A percentile compares a stretch with the other conserved stretches of the same genome.
phyloP scores from a whole-genome alignment of 768 basidiomycete species.

The Amyloporia xantha region DNA sequence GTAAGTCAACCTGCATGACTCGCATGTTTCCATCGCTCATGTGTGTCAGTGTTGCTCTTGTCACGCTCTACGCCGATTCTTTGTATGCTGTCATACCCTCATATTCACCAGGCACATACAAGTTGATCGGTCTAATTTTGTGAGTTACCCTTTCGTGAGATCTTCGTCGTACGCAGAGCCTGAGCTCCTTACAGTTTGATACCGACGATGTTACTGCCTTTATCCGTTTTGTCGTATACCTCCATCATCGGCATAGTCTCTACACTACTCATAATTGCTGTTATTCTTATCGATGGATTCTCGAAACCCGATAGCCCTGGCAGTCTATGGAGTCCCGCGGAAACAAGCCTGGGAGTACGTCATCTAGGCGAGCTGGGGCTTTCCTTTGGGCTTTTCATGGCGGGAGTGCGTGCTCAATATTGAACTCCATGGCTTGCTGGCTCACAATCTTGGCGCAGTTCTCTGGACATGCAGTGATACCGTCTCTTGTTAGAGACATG shows the following conservation, averaged over 20 bases:
- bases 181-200: slow-evolving; percentile 48
- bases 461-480: slow-evolving; percentile 88
- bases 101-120: slow-evolving; percentile 66
- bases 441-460: slow-evolving; percentile 41
- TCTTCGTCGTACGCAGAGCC: too few species aligned
- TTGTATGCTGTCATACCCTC: slow-evolving; percentile 65
- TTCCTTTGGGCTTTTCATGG: slow-evolving; percentile 87
- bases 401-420: slow-evolving; percentile 47
- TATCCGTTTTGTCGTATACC: slow-evolving; percentile 81
- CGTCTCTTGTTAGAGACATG: slow-evolving; percentile 89
- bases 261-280: slow-evolving; percentile 63
- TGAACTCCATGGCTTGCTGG: neutral
- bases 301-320: slow-evolving; percentile 69
- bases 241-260: slow-evolving; percentile 84
- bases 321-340: slow-evolving; percentile 68
- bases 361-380: slow-evolving; percentile 59
- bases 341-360: slow-evolving; percentile 54
- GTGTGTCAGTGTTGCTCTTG: slow-evolving; percentile 63
- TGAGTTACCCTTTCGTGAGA: slow-evolving; percentile 27
- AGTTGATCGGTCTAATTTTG: slow-evolving; percentile 67
- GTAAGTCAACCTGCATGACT: slow-evolving; percentile 29
- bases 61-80: slow-evolving; percentile 86
- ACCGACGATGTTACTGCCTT: slow-evolving; percentile 80
- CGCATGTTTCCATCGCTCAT: neutral
- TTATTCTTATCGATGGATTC: slow-evolving; percentile 79